Evolutionary conservation across 345 rosid genomes (phyloP).

Genomic region (Trapa incisa): DNA sequence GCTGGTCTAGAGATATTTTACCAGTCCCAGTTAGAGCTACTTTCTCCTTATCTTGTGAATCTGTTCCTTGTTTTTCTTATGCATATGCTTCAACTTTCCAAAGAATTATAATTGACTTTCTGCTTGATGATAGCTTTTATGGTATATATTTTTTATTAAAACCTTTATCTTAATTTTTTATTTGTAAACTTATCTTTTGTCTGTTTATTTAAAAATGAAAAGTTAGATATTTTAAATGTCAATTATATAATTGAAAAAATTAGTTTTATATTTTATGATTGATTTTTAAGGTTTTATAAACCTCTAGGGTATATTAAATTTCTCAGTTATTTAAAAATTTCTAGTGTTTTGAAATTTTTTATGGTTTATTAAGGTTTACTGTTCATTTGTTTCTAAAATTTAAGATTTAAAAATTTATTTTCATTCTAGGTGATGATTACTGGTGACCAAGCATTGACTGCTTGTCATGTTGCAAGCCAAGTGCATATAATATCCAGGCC

Average conservation of each 20-base stretch:
- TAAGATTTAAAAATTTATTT: background rate
- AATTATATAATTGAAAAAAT: no score
- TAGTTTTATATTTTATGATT: no score
- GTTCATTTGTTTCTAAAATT: no score
- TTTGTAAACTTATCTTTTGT: no score
- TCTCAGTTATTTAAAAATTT: no score
- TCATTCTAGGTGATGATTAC: constrained; percentile 85
- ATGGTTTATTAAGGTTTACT: no score
- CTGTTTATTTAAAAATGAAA: no score
- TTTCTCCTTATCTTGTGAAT: background rate
- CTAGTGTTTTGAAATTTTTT: no score
- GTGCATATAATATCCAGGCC: constrained; percentile 86
- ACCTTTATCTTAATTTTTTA: no score
- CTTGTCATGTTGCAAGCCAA: constrained; percentile 96
- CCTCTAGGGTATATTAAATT: no score
- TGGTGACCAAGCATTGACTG: constrained; percentile 99
- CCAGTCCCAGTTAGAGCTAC: background rate
- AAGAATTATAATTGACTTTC: background rate
- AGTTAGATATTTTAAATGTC: no score
- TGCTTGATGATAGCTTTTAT: background rate
- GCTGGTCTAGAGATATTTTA: background rate
- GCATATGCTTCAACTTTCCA: background rate
- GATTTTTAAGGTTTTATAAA: no score
- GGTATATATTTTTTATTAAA: background rate
- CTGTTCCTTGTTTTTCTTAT: background rate